phyloP scores from a whole-genome alignment of 139 green algal species.

The Raphidocelis subcapitata region DNA sequence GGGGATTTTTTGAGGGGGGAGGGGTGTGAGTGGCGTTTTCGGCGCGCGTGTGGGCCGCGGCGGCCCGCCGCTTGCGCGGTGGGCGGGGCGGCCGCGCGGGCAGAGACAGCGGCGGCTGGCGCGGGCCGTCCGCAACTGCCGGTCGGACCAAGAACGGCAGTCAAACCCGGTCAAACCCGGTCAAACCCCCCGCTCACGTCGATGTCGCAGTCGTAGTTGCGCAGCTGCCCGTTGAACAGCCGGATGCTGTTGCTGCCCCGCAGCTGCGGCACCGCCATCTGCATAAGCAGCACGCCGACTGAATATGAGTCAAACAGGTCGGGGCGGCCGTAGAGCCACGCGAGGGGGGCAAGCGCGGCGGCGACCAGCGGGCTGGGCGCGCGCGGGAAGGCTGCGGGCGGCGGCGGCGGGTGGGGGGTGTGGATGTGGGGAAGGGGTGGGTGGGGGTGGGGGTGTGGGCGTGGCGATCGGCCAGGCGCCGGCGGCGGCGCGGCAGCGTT shows the following conservation, averaged over 20 bases:
- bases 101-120: neutral
- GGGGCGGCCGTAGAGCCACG: constrained; percentile 77
- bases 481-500: too few species aligned
- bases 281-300: constrained; percentile 70
- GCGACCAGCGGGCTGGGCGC: constrained; percentile 67
- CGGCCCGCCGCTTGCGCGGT: neutral
- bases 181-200: neutral
- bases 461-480: too few species aligned
- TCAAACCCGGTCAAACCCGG: too few species aligned
- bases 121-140: neutral
- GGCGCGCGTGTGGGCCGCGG: too few species aligned
- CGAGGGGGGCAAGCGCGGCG: constrained; percentile 69
- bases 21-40: too few species aligned
- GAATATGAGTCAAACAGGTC: constrained; percentile 91
- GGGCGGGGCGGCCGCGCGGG: too few species aligned
- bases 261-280: constrained; percentile 76
- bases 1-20: too few species aligned
- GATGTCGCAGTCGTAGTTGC: constrained; percentile 53
- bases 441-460: too few species aligned
- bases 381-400: constrained; percentile 64
- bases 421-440: neutral
- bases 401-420: neutral
- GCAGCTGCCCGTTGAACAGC: constrained; percentile 59
- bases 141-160: too few species aligned
- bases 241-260: constrained; percentile 44